Conservation (phyloP, 2,329 filamentous ascomycete genomes). For the Tolypocladium inflatum region DNA sequence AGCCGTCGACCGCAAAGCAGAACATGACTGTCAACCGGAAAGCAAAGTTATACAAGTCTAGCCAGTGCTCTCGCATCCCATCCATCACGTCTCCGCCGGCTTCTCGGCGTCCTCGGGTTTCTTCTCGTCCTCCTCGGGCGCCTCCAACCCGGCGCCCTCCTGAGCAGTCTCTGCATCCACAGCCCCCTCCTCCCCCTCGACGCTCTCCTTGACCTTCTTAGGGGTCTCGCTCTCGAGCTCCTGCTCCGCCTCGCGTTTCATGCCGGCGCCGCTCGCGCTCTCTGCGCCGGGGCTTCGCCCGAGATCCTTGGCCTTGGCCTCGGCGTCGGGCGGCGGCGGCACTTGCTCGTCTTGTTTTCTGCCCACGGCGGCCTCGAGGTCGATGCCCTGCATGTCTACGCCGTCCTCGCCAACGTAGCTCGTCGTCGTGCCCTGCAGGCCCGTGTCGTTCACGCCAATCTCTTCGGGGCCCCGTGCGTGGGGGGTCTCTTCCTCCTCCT, state of each 20-base stretch:
- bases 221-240: slow-evolving; percentile 27
- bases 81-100: background rate
- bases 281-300: slow-evolving; percentile 16
- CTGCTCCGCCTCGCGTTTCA: slow-evolving; percentile 48
- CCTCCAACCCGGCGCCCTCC: background rate
- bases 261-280: slow-evolving; percentile 18
- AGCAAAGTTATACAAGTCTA: background rate
- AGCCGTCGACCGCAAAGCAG: background rate
- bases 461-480: slow-evolving; percentile 78
- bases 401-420: slow-evolving; percentile 28
- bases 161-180: background rate
- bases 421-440: slow-evolving; percentile 50
- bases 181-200: background rate
- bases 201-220: slow-evolving; percentile 42
- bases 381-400: slow-evolving; percentile 44
- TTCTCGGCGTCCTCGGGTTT: background rate
- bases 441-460: slow-evolving; percentile 80
- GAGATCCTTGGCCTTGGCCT: slow-evolving; percentile 16
- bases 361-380: slow-evolving; percentile 53
- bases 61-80: background rate
- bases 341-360: slow-evolving; percentile 29
- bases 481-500: slow-evolving; percentile 55
- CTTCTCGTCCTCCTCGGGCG: background rate
- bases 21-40: background rate
- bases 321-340: slow-evolving; percentile 4